Evolutionary conservation across 768 basidiomycete genomes (phyloP), one percentile per base, ranked within the genome.

Genomic region (Flagelloscypha sp.): DNA sequence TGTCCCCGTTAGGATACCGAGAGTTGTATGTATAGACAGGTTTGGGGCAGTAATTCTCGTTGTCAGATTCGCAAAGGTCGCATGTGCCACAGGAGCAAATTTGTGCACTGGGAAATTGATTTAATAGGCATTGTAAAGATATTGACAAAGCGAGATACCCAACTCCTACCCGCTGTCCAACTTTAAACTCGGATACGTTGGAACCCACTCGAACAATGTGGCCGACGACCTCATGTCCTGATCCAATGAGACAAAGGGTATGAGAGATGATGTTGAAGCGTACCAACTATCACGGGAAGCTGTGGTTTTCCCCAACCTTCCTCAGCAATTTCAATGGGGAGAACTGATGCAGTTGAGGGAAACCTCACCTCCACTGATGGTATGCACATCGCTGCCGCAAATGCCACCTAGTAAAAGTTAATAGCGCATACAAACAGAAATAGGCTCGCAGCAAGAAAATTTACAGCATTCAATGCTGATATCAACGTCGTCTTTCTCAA

Each of bases 191-290:
- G 3, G 47, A 61, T 28, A 78, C 75, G 27, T 73, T 62, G 6
- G 65, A 50, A 2, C 79, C 76, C 39, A 82, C 71, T 8, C 62
- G 57, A 16, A 62, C 63, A 23, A 69, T 73, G 7, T 53, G 53
- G 5, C 76, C 77, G 32, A 72, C 63, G 36, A 79, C 73, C 51
- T 76, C 74, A 46, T 78, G 74, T 9, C 70, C 67, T 24, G 59
- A 48, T 27, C 63, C 59, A 13, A 62, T 34, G 27, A 61, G 63
- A 56, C 59, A 40, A 4, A 20, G 15, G 6, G 19, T 33, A 19
- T 20, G 7, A 36, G 30, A 24, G 6, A 24, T 18, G 27, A 16
- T 18, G 35, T 6, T 20, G 18, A 27, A 34, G 6, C n/a, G n/a
- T n/a, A n/a, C n/a, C n/a, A n/a, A n/a, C n/a, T n/a, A 15, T 9